phyloP scores from a whole-genome alignment of 495 filamentous ascomycete genomes.

The Filosporella fistucella region DNA sequence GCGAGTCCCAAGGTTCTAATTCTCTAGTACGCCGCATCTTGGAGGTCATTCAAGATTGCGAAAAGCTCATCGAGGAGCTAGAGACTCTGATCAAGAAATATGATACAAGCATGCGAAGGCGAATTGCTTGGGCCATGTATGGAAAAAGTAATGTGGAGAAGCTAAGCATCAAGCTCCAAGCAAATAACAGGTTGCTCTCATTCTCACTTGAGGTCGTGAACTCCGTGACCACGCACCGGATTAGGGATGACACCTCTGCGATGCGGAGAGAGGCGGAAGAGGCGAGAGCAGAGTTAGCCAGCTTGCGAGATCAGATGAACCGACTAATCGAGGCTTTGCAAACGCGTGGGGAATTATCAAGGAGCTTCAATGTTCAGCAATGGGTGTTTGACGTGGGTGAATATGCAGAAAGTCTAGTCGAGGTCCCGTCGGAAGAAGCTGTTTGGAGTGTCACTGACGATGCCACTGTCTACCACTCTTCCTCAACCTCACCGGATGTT shows the following conservation, averaged over 20 bases:
- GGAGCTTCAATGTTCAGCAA: background rate
- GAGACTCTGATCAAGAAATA: background rate
- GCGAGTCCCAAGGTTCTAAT: background rate
- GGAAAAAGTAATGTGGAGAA: background rate
- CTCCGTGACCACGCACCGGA: background rate
- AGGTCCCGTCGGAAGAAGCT: too few species aligned
- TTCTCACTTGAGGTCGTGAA: background rate
- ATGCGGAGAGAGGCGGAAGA: background rate
- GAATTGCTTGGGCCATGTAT: background rate
- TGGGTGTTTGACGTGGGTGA: background rate
- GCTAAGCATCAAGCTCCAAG: background rate
- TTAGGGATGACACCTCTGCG: background rate
- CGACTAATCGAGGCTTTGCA: background rate
- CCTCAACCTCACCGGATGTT: too few species aligned
- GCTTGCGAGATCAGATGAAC: background rate
- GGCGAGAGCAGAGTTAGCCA: background rate
- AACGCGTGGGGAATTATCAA: background rate
- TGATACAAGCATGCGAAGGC: background rate
- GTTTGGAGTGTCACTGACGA: too few species aligned
- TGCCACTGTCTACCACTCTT: too few species aligned
- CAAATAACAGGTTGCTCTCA: background rate
- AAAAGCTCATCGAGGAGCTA: background rate
- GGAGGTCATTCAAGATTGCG: background rate
- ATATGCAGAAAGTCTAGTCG: background rate
- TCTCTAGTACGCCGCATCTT: background rate